Evolutionary conservation across 2,329 filamentous ascomycete genomes (phyloP), one percentile per base, ranked within the genome.

Genomic region (Mycocentrospora acerina): DNA sequence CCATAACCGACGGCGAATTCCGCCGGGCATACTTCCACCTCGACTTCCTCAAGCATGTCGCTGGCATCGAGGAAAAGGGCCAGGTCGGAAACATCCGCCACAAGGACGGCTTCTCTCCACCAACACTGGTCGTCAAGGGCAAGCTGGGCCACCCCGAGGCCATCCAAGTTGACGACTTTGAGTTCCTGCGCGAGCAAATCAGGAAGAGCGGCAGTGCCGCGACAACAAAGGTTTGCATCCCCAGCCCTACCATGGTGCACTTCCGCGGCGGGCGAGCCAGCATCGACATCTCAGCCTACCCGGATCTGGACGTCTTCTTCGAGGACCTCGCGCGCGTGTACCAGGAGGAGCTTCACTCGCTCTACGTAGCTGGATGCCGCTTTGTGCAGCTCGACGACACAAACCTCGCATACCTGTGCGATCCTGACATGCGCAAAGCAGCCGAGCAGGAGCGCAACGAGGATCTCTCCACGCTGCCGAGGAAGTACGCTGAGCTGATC

Each of bases 301-400:
- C 77, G 5, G 71, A 71, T 13, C 68, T 80, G 8, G 77, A 80
- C 32, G 64, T 69, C 17, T 79, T 79, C 66, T 80, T 79, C 60
- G 74, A 71, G 13, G 77, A 80, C 52, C 67, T 80, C 9, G 76
- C 76, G 8, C 66, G 68, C 35, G 77, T 76, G 4, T 80, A 76
- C 62, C 77, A 78, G 60, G 71, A 74, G 57, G 77, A 80, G 60
- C 66, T 80, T 5, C 70, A 66, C 42, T 71, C 72, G 29, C 64
- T 79, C n/a, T 77, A 80, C 62, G 59, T 67, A 19, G 76, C 77
- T 1, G 77, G 77, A 6, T 76, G 73, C 59, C 73, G 77, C 50
- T 78, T 78, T 53, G 73, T 80, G 10, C 77, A 80, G 64, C 70
- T 80, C 36, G 77, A 80, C 59, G 77, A 80, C 66, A 80, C 77